phyloP scores from a whole-genome alignment of 2,329 filamentous ascomycete species.

The Zopfia rhizophila region DNA sequence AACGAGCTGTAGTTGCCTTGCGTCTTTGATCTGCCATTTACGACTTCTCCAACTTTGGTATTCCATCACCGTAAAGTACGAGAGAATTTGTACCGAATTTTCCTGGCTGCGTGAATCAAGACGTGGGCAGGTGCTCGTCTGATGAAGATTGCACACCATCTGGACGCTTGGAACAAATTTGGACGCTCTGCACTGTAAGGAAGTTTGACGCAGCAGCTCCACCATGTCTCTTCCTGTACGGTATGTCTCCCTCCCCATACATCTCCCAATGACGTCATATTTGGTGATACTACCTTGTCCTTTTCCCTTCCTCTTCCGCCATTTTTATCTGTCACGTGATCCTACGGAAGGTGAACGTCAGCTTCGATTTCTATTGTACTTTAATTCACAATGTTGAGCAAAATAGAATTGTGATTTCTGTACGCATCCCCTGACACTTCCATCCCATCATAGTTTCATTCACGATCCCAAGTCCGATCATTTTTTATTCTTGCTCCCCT shows the following conservation, averaged over 20 bases:
- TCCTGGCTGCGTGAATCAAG: too few species aligned
- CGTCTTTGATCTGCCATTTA: too few species aligned
- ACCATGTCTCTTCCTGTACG: conserved; percentile 41
- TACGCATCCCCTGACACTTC: not conserved
- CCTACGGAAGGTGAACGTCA: not conserved
- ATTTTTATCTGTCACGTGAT: not conserved
- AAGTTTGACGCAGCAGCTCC: not conserved
- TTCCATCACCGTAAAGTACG: too few species aligned
- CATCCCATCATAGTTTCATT: too few species aligned
- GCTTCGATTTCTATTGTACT: not conserved
- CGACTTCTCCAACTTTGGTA: too few species aligned
- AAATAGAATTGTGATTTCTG: not conserved
- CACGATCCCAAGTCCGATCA: too few species aligned
- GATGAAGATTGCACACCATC: conserved; percentile 10
- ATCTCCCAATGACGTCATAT: not conserved
- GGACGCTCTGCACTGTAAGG: not conserved
- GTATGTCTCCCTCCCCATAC: conserved; percentile 31
- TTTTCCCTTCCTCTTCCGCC: not conserved
- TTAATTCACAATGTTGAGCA: not conserved
- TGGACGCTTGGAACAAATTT: too few species aligned
- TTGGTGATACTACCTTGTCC: not conserved
- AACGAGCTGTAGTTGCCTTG: too few species aligned
- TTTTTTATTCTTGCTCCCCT: too few species aligned
- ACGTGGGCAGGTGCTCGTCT: conserved; percentile 3
- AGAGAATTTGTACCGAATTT: too few species aligned